Evolutionary conservation across 805 yeast genomes (phyloP), one percentile per base, ranked within the genome.

Genomic region (Nakazawaea holstii): DNA sequence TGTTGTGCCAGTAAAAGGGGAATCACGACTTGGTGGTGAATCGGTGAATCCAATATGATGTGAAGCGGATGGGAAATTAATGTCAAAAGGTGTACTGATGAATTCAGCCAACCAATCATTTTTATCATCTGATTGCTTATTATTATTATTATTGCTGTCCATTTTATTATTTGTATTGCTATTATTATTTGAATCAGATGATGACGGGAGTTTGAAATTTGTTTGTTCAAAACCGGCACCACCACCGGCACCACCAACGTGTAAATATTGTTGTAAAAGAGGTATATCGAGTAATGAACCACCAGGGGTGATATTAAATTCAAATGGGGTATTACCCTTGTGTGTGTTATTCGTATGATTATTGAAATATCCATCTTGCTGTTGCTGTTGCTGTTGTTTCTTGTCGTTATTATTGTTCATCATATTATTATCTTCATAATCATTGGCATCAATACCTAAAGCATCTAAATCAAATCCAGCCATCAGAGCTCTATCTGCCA

Each of bases 21-120:
- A 35, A 20, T 41, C 36, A 11, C 33, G 24, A n/a, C 39, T 48
- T 26, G 49, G 9, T 8, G 71, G 69, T 3, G 71, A 59, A 39
- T 70, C 74, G 0, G 66, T 60, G 50, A 84, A 82, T 0, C 90
- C 90, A 46, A 84, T 76, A 46, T 76, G 77, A 52, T 82, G 79
- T 50, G 72, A 72, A 35, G 67, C 74, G 32, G 56, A 62, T 42
- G 70, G 82, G 48, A 83, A 77, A 33, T 45, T 76, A 30, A 75
- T 71, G 41, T 82, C 86, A 52, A 77, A 73, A 6, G 89, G 87
- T 1, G 87, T 78, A 46, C 72, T 79, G 43, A 85, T 77, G 54
- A 86, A 83, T 52, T 84, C 89, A 30, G 79, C 73, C 13, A 86
- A 66, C 91, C 92, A 84, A 49, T 79, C 83, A 28, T 76, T 78